Conservation (phyloP, 163 green algal species). For the Chlorella variabilis region DNA sequence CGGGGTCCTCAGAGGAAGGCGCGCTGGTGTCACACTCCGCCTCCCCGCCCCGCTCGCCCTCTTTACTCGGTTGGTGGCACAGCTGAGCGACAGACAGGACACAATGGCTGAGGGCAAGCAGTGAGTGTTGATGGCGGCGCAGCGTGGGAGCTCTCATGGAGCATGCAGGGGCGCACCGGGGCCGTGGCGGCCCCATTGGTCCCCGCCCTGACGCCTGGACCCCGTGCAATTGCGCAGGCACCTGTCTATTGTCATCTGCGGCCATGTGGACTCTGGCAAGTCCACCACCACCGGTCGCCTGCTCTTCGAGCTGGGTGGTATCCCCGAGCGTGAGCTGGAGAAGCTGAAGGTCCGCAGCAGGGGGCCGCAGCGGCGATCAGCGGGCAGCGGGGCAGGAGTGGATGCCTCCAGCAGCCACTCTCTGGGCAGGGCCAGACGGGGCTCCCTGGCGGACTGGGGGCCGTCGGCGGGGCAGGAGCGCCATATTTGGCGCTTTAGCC, state of each 20-base stretch:
- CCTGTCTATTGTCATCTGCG: conserved; percentile 41
- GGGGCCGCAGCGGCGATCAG: neutral
- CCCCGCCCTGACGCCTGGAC: neutral
- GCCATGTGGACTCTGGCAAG: conserved; percentile 79
- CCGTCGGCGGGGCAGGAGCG: too few species aligned
- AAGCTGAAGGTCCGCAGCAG: conserved; percentile 82
- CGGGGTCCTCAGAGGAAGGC: neutral
- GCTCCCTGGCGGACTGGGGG: too few species aligned
- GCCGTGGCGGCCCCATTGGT: neutral
- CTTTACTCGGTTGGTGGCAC: neutral
- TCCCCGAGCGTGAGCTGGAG: conserved; percentile 99
- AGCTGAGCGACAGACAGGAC: neutral
- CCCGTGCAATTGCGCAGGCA: neutral
- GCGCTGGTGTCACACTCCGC: neutral
- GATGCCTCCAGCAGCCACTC: neutral
- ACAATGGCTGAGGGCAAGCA: conserved; percentile 29
- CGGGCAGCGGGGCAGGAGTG: too few species aligned
- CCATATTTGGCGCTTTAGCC: too few species aligned
- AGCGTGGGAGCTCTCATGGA: neutral
- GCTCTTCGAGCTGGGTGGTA: conserved; percentile 98
- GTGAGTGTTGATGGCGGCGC: neutral
- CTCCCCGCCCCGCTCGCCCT: neutral
- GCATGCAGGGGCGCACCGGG: neutral
- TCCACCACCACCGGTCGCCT: conserved; percentile 97
- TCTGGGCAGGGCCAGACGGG: too few species aligned